Conservation (phyloP, 805 yeast genomes). For the Myxozyma nipponensis region DNA sequence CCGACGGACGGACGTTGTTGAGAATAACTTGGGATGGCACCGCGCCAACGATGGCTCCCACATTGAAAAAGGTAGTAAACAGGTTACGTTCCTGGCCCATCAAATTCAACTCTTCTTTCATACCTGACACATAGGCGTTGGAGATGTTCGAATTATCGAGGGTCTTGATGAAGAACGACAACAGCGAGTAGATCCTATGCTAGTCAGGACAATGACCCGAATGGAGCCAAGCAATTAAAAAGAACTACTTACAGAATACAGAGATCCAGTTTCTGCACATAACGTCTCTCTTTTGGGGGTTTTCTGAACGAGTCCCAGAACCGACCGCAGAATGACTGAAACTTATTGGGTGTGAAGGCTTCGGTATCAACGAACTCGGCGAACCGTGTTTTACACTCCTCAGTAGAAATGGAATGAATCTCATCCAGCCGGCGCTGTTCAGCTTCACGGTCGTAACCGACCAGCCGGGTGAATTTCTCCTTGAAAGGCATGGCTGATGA, state of each 20-base stretch:
- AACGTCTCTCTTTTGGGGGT: conserved; percentile 19
- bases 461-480: not conserved
- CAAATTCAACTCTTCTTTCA: conserved; percentile 47
- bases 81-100: conserved; percentile 24
- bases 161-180: conserved; percentile 48
- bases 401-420: not conserved
- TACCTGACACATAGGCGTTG: conserved; percentile 66
- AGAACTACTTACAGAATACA: conserved; percentile 13
- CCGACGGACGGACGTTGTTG: conserved; percentile 33
- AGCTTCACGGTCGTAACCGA: conserved; percentile 1
- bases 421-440: conserved; percentile 2
- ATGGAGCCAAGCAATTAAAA: too few relatives aligned
- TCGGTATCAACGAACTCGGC: conserved; percentile 11
- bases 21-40: conserved; percentile 44
- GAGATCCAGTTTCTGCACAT: conserved; percentile 24
- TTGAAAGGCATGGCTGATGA: not conserved
- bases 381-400: conserved; percentile 9
- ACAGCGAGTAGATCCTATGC: conserved; percentile 9
- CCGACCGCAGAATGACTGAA: conserved; percentile 13
- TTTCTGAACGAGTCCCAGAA: conserved; percentile 24
- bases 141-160: conserved; percentile 57
- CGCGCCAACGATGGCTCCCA: conserved; percentile 47
- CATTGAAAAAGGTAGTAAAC: conserved; percentile 20
- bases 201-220: too few relatives aligned
- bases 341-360: conserved; percentile 9